Conservation (phyloP, 148 eudicot species). For the Chenopodium album region DNA sequence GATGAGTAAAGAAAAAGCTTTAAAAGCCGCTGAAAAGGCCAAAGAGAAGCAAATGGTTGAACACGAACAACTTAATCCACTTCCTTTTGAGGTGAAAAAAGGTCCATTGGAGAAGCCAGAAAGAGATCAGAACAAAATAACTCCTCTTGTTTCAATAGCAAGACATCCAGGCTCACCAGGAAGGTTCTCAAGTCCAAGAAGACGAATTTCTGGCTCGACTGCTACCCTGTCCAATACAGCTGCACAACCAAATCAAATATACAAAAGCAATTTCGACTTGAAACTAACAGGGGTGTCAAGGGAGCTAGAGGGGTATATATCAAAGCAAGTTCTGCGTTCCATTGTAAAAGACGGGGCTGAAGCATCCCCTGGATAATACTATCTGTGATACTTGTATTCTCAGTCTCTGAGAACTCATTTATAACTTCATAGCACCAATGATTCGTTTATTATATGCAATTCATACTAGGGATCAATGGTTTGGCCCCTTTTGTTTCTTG, state of each 20-base stretch:
- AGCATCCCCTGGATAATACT: conserved; percentile 57
- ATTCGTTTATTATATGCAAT: conserved; percentile 10
- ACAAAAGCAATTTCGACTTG: conserved; percentile 66
- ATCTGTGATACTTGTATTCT: conserved; percentile 27
- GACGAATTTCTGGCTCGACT: conserved; percentile 76
- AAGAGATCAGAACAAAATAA: conserved; percentile 25
- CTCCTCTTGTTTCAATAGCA: conserved; percentile 38
- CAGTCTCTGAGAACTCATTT: conserved; percentile 49
- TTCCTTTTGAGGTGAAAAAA: conserved; percentile 72
- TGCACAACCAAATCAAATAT: conserved; percentile 43
- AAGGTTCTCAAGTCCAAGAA: conserved; percentile 75
- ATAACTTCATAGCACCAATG: neutral
- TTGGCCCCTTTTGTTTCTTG: neutral
- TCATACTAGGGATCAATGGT: neutral
- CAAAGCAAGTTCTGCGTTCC: conserved; percentile 73
- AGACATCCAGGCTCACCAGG: conserved; percentile 47
- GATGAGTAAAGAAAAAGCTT: conserved; percentile 74
- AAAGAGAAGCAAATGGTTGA: conserved; percentile 41
- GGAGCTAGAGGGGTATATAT: conserved; percentile 78
- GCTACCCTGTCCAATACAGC: conserved; percentile 15
- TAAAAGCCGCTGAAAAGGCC: conserved; percentile 64
- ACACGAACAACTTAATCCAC: conserved; percentile 53
- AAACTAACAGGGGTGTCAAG: conserved; percentile 72
- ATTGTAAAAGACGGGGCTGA: conserved; percentile 57
- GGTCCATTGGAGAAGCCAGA: conserved; percentile 52